phyloP scores from a whole-genome alignment of 306 rosid species.

The Trifolium fragiferum region DNA sequence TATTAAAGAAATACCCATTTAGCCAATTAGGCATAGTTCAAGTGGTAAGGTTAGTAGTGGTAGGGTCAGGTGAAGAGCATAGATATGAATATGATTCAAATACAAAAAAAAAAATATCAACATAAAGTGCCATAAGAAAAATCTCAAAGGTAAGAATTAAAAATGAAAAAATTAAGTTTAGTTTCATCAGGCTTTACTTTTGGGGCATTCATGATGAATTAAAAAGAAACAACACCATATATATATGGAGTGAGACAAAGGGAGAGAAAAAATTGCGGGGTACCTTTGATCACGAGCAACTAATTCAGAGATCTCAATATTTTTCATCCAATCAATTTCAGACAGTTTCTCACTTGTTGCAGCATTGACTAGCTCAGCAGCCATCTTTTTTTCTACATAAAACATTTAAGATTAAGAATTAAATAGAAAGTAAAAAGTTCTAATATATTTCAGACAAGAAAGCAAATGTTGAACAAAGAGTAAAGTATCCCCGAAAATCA shows the following conservation, averaged over 20 bases:
- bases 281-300: constrained; percentile 83
- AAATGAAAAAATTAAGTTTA: neutral
- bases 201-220: constrained; percentile 17
- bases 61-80: neutral
- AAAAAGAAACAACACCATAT: constrained; percentile 27
- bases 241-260: neutral
- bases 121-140: neutral
- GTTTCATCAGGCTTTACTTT: constrained; percentile 8
- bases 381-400: constrained; percentile 58
- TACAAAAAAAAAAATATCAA: neutral
- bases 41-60: constrained; percentile 1
- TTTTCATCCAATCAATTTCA: constrained; percentile 81
- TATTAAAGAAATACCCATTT: constrained; percentile 1
- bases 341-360: constrained; percentile 84
- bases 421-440: constrained; percentile 13
- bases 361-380: constrained; percentile 71
- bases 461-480: constrained; percentile 8
- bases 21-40: constrained; percentile 8
- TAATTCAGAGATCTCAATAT: constrained; percentile 83
- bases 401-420: constrained; percentile 4
- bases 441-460: constrained; percentile 26
- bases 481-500: neutral
- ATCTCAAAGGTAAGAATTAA: neutral
- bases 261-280: neutral
- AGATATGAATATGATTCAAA: constrained; percentile 30